These are phyloP conservation scores for Boletellus sp. DNA, from an alignment of 768 basidiomycete species.

Conservation along the genomic window DNA sequence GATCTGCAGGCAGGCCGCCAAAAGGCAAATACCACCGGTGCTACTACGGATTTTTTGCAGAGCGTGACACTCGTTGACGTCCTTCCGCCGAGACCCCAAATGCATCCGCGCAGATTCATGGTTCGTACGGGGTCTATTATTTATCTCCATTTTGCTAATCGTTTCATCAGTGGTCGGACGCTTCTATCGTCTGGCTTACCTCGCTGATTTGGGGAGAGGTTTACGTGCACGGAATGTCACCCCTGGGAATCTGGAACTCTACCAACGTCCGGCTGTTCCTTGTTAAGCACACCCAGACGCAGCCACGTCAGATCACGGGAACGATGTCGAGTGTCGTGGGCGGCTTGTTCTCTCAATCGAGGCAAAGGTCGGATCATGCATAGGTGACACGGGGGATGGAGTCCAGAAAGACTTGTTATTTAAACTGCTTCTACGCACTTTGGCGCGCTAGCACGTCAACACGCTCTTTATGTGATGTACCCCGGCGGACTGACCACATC, in stretches of 20 bases:
- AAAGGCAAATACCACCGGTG: slow-evolving; percentile 58
- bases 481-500: background rate
- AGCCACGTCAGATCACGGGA: slow-evolving; percentile 70
- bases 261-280: slow-evolving; percentile 89
- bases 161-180: slow-evolving; percentile 77
- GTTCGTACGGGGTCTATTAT: slow-evolving; percentile 40
- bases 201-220: slow-evolving; percentile 95
- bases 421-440: background rate
- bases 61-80: slow-evolving; percentile 66
- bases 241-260: slow-evolving; percentile 85
- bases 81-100: slow-evolving; percentile 64
- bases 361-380: slow-evolving; percentile 26
- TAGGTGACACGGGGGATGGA: slow-evolving; percentile 6
- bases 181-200: slow-evolving; percentile 88
- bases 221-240: slow-evolving; percentile 85
- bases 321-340: slow-evolving; percentile 80
- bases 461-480: background rate
- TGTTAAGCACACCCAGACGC: slow-evolving; percentile 77
- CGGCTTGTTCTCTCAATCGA: slow-evolving; percentile 56
- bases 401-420: background rate
- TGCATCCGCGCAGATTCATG: slow-evolving; percentile 70
- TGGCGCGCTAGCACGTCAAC: background rate
- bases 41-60: slow-evolving; percentile 72
- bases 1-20: slow-evolving; percentile 68
- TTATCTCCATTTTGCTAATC: background rate